Conservation (phyloP, 2,329 filamentous ascomycete genomes). For the Fusarium veterinarium region DNA sequence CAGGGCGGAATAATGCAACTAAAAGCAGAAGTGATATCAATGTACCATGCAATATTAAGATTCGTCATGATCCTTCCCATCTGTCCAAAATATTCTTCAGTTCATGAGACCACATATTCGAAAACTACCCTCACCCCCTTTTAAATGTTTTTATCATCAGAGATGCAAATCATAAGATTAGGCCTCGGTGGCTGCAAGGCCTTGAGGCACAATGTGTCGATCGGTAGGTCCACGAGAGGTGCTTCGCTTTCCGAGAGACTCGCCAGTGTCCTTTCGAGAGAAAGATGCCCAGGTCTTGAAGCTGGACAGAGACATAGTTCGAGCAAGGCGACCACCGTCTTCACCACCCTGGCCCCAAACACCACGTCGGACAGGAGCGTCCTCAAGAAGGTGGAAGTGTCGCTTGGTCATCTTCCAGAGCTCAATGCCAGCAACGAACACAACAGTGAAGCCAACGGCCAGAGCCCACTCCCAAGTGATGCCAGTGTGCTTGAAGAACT, state of each 20-base stretch:
- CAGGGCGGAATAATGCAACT: constrained; percentile 28
- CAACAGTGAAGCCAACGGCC: constrained; percentile 69
- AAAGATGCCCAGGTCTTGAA: constrained; percentile 61
- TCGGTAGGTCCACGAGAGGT: constrained; percentile 35
- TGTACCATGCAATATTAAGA: constrained; percentile 7
- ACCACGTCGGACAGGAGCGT: constrained; percentile 61
- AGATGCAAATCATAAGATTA: constrained; percentile 22
- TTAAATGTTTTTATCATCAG: background rate
- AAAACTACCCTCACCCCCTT: background rate
- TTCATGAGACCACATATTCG: background rate
- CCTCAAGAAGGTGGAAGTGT: constrained; percentile 62
- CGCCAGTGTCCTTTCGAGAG: constrained; percentile 55
- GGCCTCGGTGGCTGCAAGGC: constrained; percentile 42
- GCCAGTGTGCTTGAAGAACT: constrained; percentile 77
- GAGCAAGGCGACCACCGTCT: constrained; percentile 58
- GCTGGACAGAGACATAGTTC: constrained; percentile 64
- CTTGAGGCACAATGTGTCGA: constrained; percentile 43
- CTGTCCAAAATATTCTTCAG: constrained; percentile 3
- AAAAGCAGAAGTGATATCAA: constrained; percentile 31
- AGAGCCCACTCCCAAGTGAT: constrained; percentile 83
- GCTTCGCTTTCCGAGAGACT: constrained; percentile 48
- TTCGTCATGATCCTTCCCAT: constrained; percentile 5
- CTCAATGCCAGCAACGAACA: constrained; percentile 77
- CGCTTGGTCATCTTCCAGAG: constrained; percentile 78
- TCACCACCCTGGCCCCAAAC: constrained; percentile 65